Percentiles rank a stretch among this genome's conserved stretches.
Conservation (phyloP, 2,329 filamentous ascomycete genomes). For the Colletotrichum aenigma region DNA sequence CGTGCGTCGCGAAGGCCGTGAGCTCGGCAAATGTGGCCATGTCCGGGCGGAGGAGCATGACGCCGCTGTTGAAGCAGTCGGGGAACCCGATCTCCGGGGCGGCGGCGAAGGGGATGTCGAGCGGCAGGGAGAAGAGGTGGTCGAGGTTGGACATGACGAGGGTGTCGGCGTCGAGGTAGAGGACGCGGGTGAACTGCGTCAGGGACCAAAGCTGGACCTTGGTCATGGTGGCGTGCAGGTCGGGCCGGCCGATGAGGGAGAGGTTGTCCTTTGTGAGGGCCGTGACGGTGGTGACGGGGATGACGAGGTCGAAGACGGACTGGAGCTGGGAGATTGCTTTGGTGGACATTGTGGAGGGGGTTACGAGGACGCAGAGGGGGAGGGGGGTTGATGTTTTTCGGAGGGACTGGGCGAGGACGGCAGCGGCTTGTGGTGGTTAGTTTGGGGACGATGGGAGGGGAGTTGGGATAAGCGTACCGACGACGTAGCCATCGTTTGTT, state of each 20-base stretch:
- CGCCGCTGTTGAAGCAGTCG: slow-evolving; percentile 72
- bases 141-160: slow-evolving; percentile 69
- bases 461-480: background rate
- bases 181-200: slow-evolving; percentile 55
- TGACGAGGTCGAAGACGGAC: slow-evolving; percentile 7
- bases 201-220: slow-evolving; percentile 75
- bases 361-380: slow-evolving; percentile 17
- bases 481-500: slow-evolving; percentile 22
- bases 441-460: background rate
- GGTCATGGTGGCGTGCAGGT: slow-evolving; percentile 70
- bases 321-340: background rate
- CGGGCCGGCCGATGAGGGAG: slow-evolving; percentile 69
- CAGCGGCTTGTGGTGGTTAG: slow-evolving; percentile 3
- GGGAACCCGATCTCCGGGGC: slow-evolving; percentile 75
- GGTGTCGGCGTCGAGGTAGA: slow-evolving; percentile 66
- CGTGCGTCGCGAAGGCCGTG: slow-evolving; percentile 62
- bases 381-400: slow-evolving; percentile 8
- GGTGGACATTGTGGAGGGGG: slow-evolving; percentile 9
- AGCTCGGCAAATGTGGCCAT: slow-evolving; percentile 69
- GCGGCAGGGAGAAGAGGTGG: slow-evolving; percentile 69
- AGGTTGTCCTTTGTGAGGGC: slow-evolving; percentile 51
- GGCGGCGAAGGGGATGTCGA: slow-evolving; percentile 43
- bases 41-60: slow-evolving; percentile 71
- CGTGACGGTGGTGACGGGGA: slow-evolving; percentile 15
- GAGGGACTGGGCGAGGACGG: slow-evolving; percentile 22